These are phyloP conservation scores for Erigeron canadensis DNA, from an alignment of 129 eudicot genomes.

Conservation along the genomic window DNA sequence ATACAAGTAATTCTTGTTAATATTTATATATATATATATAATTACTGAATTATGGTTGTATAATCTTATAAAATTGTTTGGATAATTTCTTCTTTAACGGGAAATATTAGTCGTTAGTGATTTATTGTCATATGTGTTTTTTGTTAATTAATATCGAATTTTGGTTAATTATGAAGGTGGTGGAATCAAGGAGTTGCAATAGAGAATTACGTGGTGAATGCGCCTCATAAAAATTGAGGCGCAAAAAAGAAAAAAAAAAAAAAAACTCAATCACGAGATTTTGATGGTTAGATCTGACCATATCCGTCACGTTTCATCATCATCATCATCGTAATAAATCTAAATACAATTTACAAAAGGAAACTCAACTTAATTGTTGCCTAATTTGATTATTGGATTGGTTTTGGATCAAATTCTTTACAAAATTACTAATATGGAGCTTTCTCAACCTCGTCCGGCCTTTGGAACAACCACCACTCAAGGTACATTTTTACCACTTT, in stretches of 20 bases:
- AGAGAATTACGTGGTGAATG: slow-evolving; percentile 38
- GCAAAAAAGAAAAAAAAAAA: slow-evolving; percentile 27
- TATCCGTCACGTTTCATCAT: slow-evolving; percentile 23
- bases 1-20: neutral
- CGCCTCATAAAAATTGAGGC: slow-evolving; percentile 45
- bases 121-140: no score
- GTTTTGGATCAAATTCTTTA: neutral
- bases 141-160: no score
- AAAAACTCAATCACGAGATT: slow-evolving; percentile 16
- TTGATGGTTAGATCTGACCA: slow-evolving; percentile 53
- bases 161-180: slow-evolving; percentile 19
- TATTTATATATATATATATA: no score
- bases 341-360: neutral
- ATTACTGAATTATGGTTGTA: neutral
- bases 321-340: neutral
- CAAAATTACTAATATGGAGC: slow-evolving; percentile 52
- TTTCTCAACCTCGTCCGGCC: slow-evolving; percentile 82
- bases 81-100: no score
- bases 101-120: no score
- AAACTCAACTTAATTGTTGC: slow-evolving; percentile 10
- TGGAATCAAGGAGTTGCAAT: slow-evolving; percentile 1
- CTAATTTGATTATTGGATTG: slow-evolving; percentile 12
- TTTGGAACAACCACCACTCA: slow-evolving; percentile 42
- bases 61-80: no score
- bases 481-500: slow-evolving; percentile 55